phyloP scores from a whole-genome alignment of 1,284 basidiomycete species.

The Fomes fomentarius region DNA sequence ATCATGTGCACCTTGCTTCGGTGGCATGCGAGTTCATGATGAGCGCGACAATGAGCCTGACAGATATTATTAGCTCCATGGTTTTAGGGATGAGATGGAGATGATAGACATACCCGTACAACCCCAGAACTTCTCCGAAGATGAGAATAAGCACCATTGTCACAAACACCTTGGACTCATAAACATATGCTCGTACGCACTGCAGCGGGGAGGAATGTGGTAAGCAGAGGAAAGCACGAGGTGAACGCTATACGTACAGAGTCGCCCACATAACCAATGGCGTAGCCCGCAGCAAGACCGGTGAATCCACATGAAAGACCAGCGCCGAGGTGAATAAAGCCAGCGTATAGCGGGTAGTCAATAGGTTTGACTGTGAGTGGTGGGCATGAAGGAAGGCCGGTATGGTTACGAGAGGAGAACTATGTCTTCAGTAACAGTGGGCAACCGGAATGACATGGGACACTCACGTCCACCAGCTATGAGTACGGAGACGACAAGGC shows the following conservation, averaged over 20 bases:
- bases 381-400: background rate
- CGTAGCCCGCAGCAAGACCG: conserved; percentile 95
- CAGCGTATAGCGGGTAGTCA: conserved; percentile 78
- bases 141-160: conserved; percentile 91
- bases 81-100: no score
- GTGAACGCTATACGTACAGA: conserved; percentile 58
- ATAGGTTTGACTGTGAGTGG: conserved; percentile 58
- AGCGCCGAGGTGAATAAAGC: conserved; percentile 94
- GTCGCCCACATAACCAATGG: conserved; percentile 97
- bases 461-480: conserved; percentile 63
- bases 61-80: no score
- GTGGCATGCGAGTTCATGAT: conserved; percentile 82
- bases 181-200: conserved; percentile 76
- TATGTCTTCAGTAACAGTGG: conserved; percentile 10
- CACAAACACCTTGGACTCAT: conserved; percentile 92
- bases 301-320: conserved; percentile 92
- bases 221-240: conserved; percentile 6
- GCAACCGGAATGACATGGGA: background rate
- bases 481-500: conserved; percentile 70
- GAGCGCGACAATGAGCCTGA: conserved; percentile 86
- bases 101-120: conserved; percentile 69
- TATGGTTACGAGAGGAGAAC: conserved; percentile 11
- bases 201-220: conserved; percentile 25
- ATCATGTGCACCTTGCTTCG: conserved; percentile 28
- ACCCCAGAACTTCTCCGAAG: conserved; percentile 91